Evolutionary conservation across 2,329 filamentous ascomycete species (phyloP).

Genomic region (Chaetomium globosum): DNA sequence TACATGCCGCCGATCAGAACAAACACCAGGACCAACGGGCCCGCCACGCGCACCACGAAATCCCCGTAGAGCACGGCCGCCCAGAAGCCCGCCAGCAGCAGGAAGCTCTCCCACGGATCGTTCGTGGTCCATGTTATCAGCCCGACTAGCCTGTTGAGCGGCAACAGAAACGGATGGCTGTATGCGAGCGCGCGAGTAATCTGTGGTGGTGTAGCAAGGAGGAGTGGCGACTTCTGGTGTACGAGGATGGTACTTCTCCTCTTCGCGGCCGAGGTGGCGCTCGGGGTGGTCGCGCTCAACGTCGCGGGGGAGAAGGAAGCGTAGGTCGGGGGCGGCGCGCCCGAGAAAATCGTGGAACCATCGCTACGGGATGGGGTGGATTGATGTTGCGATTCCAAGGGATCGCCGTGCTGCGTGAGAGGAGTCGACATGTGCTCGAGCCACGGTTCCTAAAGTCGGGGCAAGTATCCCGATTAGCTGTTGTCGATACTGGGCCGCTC

Average conservation of each 20-base stretch:
- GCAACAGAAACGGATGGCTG: slow-evolving; percentile 90
- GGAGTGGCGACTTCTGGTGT: slow-evolving; percentile 91
- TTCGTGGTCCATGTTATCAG: slow-evolving; percentile 91
- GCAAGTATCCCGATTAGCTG: slow-evolving; percentile 26
- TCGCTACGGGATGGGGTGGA: slow-evolving; percentile 40
- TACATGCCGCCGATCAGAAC: slow-evolving; percentile 91
- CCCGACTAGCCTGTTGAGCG: slow-evolving; percentile 81
- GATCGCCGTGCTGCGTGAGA: slow-evolving; percentile 45
- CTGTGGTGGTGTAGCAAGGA: slow-evolving; percentile 91
- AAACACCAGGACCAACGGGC: slow-evolving; percentile 78
- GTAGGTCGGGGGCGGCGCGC: slow-evolving; percentile 67
- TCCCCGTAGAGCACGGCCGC: slow-evolving; percentile 83
- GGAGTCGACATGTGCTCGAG: slow-evolving; percentile 56
- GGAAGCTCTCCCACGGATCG: slow-evolving; percentile 96
- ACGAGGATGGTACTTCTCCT: slow-evolving; percentile 90
- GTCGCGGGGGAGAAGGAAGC: slow-evolving; percentile 88
- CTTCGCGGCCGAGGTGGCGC: slow-evolving; percentile 64
- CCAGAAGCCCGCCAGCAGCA: slow-evolving; percentile 86
- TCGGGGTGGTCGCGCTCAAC: slow-evolving; percentile 67
- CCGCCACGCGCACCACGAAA: slow-evolving; percentile 75
- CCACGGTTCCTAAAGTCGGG: slow-evolving; percentile 50
- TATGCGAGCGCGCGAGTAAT: slow-evolving; percentile 93
- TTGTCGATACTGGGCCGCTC: slow-evolving; percentile 9
- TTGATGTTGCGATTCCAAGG: slow-evolving; percentile 38
- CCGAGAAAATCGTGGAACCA: slow-evolving; percentile 42